A percentile compares a stretch with the other conserved stretches of the same genome.
These are phyloP conservation scores for Mallotus nudiflorus DNA, from an alignment of 345 rosid genomes.

Conservation along the genomic window DNA sequence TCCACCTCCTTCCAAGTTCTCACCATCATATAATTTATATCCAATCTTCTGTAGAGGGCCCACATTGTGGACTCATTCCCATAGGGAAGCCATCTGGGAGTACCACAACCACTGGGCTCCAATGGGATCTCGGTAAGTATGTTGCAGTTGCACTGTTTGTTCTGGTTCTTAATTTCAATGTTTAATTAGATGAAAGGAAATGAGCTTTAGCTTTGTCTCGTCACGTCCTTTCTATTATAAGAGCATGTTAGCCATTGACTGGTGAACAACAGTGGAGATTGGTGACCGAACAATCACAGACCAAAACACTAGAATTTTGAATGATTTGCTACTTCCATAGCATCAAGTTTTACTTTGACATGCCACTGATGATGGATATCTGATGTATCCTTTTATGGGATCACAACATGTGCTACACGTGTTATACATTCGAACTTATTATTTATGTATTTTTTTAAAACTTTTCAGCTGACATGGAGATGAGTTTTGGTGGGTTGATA, in stretches of 20 bases:
- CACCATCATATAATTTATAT: slow-evolving; percentile 64
- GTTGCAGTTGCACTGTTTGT: background rate
- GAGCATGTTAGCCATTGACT: no score
- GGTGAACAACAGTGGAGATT: no score
- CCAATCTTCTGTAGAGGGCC: slow-evolving; percentile 64
- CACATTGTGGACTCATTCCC: slow-evolving; percentile 92
- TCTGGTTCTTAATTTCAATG: no score
- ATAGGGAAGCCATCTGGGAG: slow-evolving; percentile 65
- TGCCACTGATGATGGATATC: background rate
- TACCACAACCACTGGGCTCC: slow-evolving; percentile 84
- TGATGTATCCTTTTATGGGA: background rate
- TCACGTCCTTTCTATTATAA: background rate
- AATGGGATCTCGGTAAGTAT: slow-evolving; percentile 86
- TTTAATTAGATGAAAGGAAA: no score
- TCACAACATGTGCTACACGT: background rate
- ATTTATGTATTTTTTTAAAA: background rate
- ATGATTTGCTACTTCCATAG: background rate
- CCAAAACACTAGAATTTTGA: background rate
- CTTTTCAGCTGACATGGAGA: slow-evolving; percentile 65
- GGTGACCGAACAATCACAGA: background rate
- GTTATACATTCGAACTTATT: background rate
- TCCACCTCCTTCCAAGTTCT: slow-evolving; percentile 71
- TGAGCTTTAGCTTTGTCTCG: no score
- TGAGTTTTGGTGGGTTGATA: slow-evolving; percentile 79
- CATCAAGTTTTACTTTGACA: background rate